Evolutionary conservation across 257 asterid genomes (phyloP).

Genomic region (Rhazya stricta): DNA sequence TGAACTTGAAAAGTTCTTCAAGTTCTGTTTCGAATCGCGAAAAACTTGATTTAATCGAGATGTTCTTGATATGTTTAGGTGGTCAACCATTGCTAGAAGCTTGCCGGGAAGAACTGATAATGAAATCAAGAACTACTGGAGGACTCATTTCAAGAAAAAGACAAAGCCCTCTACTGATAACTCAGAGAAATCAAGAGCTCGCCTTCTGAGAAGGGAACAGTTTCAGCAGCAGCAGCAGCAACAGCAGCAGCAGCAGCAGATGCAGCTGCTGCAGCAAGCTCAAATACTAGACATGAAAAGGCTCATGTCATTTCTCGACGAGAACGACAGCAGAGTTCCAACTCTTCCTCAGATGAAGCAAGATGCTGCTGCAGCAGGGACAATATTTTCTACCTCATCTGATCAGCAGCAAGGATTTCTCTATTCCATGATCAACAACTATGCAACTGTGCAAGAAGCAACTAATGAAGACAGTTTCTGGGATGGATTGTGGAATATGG

Average conservation of each 20-base stretch:
- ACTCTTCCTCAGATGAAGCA: constrained; percentile 33
- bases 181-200: constrained; percentile 39
- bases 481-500: constrained; percentile 72
- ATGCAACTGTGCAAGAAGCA: constrained; percentile 28
- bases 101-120: constrained; percentile 71
- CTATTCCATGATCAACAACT: constrained; percentile 34
- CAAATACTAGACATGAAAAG: constrained; percentile 37
- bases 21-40: not conserved
- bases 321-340: constrained; percentile 22
- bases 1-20: not conserved
- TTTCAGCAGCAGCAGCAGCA: constrained; percentile 51
- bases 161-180: constrained; percentile 27
- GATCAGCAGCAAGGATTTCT: constrained; percentile 28
- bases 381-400: constrained; percentile 5
- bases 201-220: constrained; percentile 54
- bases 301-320: constrained; percentile 40
- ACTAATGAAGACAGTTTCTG: constrained; percentile 46
- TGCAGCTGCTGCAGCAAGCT: constrained; percentile 28
- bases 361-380: constrained; percentile 20
- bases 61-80: constrained; percentile 27
- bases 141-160: constrained; percentile 75
- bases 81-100: constrained; percentile 79
- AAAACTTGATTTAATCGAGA: not conserved
- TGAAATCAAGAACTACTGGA: constrained; percentile 71
- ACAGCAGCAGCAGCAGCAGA: constrained; percentile 31